These are phyloP conservation scores for Penicillium simplicissimum DNA, from an alignment of 495 filamentous ascomycete species.

Conservation along the genomic window DNA sequence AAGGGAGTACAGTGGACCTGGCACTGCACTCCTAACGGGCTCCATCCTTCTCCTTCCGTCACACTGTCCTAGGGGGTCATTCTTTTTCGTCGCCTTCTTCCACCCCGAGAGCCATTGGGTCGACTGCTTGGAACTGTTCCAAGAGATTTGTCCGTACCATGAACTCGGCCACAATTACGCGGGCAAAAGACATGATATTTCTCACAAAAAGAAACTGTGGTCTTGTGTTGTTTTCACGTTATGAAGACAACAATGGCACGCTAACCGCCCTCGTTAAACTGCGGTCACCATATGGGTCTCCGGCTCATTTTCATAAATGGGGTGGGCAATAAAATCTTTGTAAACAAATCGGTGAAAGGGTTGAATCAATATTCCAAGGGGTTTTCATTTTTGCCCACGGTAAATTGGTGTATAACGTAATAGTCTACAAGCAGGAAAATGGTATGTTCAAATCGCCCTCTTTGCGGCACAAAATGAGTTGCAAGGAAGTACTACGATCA, in stretches of 20 bases:
- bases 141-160: no score
- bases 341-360: background rate
- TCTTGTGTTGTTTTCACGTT: background rate
- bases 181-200: background rate
- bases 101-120: no score
- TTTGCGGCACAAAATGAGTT: background rate
- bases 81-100: no score
- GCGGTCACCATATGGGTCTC: background rate
- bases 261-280: background rate
- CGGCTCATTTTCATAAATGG: background rate
- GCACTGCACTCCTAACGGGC: no score
- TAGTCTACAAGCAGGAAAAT: background rate
- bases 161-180: no score
- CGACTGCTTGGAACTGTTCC: no score
- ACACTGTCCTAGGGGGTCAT: no score
- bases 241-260: background rate
- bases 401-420: background rate
- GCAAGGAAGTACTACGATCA: constrained; percentile 1
- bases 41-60: no score
- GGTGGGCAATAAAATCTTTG: constrained; percentile 1
- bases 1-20: no score
- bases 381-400: background rate
- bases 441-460: background rate
- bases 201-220: constrained; percentile 1
- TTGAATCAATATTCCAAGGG: background rate